These are phyloP conservation scores for Beauveria caledonica DNA, from an alignment of 2,329 filamentous ascomycete genomes.

Conservation along the genomic window DNA sequence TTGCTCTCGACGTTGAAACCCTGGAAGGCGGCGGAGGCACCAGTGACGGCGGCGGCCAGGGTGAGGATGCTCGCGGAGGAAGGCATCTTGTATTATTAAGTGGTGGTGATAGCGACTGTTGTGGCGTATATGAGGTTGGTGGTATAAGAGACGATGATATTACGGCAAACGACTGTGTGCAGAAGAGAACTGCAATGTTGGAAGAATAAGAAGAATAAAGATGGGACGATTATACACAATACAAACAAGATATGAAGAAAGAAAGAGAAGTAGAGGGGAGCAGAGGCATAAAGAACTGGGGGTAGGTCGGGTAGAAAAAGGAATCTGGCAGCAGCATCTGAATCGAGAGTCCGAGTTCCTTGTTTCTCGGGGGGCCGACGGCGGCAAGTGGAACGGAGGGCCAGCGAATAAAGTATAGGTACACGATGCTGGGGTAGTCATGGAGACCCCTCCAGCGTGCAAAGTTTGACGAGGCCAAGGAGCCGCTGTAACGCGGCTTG, in stretches of 20 bases:
- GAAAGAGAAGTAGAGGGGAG: background rate
- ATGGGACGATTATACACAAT: background rate
- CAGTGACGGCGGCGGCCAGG: constrained; percentile 27
- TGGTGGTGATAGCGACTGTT: background rate
- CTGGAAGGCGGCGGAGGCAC: constrained; percentile 35
- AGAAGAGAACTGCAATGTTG: background rate
- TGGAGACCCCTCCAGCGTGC: background rate
- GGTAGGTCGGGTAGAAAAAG: background rate
- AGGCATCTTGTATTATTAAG: constrained; percentile 22
- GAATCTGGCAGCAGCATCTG: constrained; percentile 4
- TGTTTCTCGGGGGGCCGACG: constrained; percentile 4
- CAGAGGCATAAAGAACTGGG: background rate
- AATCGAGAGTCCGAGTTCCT: constrained; percentile 1
- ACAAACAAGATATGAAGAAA: constrained; percentile 1
- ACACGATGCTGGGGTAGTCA: background rate
- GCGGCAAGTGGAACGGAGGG: constrained; percentile 3
- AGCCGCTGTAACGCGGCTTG: background rate
- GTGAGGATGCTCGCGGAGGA: constrained; percentile 26
- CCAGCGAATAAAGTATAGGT: background rate
- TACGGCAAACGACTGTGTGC: constrained; percentile 7
- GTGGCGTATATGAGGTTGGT: constrained; percentile 3
- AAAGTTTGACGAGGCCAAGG: background rate
- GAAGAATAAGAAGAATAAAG: background rate
- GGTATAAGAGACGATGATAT: background rate
- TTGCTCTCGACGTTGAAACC: constrained; percentile 69